A percentile compares a stretch with the other conserved stretches of the same genome.
phyloP scores from a whole-genome alignment of 768 basidiomycete species.

The Pisolithus orientalis region DNA sequence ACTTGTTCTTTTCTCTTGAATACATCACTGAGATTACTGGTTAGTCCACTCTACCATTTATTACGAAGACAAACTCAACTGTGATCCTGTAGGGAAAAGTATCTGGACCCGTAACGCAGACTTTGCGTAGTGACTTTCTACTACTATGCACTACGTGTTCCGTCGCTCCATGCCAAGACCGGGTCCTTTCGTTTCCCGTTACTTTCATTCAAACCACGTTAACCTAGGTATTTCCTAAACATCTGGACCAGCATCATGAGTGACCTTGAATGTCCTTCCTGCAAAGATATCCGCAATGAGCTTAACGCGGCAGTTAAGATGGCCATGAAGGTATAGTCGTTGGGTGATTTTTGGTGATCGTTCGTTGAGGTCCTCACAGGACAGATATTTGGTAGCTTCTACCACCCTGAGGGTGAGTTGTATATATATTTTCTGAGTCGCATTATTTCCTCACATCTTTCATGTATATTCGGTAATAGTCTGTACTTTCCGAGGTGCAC shows the following conservation, averaged over 20 bases:
- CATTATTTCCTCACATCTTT: not conserved
- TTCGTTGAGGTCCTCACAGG: constrained; percentile 28
- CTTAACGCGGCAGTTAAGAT: constrained; percentile 51
- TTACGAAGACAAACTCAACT: too few species aligned
- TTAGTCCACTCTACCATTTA: too few species aligned
- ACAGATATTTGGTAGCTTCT: constrained; percentile 49
- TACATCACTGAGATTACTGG: too few species aligned
- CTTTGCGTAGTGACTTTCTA: too few species aligned
- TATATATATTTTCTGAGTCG: not conserved
- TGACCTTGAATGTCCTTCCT: not conserved
- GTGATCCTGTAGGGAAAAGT: too few species aligned
- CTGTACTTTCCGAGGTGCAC: constrained; percentile 64
- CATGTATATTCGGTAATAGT: constrained; percentile 32
- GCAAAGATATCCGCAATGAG: constrained; percentile 45
- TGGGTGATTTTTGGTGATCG: not conserved
- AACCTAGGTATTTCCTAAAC: not conserved
- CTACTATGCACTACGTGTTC: constrained; percentile 10
- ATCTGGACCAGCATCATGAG: not conserved
- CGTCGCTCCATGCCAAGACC: constrained; percentile 7
- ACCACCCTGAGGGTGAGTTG: constrained; percentile 51
- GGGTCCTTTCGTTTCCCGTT: not conserved
- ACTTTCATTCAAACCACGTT: constrained; percentile 9
- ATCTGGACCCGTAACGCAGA: too few species aligned
- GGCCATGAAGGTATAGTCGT: constrained; percentile 59
- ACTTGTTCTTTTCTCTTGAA: too few species aligned